phyloP scores from a whole-genome alignment of 2,329 filamentous ascomycete genomes.

The Gaeumannomyces tritici region DNA sequence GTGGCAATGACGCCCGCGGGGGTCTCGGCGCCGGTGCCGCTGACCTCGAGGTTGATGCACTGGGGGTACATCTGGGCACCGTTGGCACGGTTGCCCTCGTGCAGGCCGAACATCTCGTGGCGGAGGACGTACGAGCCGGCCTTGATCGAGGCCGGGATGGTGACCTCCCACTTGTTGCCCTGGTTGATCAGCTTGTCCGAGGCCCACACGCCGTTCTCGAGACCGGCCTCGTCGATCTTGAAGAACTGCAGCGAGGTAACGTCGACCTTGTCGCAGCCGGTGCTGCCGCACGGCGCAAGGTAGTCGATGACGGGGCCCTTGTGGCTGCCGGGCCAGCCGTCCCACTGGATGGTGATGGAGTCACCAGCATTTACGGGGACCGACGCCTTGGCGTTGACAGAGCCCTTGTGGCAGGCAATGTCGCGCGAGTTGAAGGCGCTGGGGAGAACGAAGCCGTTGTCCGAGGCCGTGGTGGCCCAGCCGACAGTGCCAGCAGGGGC shows the following conservation, averaged over 20 bases:
- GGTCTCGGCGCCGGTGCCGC: slow-evolving; percentile 12
- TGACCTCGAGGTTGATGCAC: slow-evolving; percentile 19
- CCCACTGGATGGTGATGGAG: slow-evolving; percentile 30
- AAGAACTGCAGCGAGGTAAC: slow-evolving; percentile 8
- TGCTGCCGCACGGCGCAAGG: slow-evolving; percentile 31
- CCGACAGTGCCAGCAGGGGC: slow-evolving; percentile 26
- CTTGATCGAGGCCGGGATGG: slow-evolving; percentile 12
- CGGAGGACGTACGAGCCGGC: slow-evolving; percentile 28
- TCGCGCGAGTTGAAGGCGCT: slow-evolving; percentile 26
- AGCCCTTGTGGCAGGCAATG: slow-evolving; percentile 36
- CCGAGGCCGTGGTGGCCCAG: slow-evolving; percentile 30
- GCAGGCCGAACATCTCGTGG: slow-evolving; percentile 33
- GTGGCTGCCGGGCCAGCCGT: slow-evolving; percentile 31
- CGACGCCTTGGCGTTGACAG: slow-evolving; percentile 19
- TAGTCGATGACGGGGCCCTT: slow-evolving; percentile 52
- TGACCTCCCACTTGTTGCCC: slow-evolving; percentile 33
- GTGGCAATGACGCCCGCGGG: slow-evolving; percentile 7
- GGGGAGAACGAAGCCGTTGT: slow-evolving; percentile 40
- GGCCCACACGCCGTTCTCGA: slow-evolving; percentile 23
- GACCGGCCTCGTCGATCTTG: slow-evolving; percentile 10
- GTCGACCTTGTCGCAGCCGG: slow-evolving; percentile 8
- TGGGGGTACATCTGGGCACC: slow-evolving; percentile 21
- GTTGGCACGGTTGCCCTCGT: slow-evolving; percentile 20
- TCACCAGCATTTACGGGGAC: slow-evolving; percentile 25
- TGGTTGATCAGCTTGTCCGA: slow-evolving; percentile 33